phyloP scores from a whole-genome alignment of 306 rosid species.

The Vachellia collinsii region DNA sequence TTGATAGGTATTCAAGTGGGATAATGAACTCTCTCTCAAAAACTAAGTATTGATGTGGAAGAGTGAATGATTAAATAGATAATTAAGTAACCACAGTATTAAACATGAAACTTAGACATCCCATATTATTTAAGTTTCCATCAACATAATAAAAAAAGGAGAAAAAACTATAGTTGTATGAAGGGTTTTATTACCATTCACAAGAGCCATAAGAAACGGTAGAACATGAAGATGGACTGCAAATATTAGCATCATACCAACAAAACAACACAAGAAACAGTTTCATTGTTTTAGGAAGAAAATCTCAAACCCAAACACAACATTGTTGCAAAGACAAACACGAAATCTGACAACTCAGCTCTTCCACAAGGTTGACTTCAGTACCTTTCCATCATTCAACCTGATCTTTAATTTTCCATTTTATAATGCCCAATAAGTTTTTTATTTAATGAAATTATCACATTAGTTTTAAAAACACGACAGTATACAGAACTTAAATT shows the following conservation, averaged over 20 bases:
- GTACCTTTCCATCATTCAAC: neutral
- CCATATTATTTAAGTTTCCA: neutral
- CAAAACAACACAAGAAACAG: neutral
- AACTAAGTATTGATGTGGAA: neutral
- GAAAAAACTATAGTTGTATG: neutral
- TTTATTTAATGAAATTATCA: neutral
- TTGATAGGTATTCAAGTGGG: neutral
- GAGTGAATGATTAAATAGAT: no score
- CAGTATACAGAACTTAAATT: neutral
- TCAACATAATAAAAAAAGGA: neutral
- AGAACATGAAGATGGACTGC: neutral
- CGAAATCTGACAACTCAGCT: neutral
- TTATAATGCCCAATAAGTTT: neutral
- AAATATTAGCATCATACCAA: no score
- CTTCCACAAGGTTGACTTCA: neutral
- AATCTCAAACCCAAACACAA: neutral
- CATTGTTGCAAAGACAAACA: neutral
- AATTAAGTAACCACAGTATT: neutral
- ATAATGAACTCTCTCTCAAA: neutral
- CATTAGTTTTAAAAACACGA: neutral
- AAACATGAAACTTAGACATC: neutral
- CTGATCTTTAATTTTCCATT: neutral
- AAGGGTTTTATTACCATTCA: neutral
- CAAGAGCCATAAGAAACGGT: neutral
- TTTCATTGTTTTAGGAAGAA: neutral